Conservation (phyloP, 345 rosid species). For the Salix udensis region DNA sequence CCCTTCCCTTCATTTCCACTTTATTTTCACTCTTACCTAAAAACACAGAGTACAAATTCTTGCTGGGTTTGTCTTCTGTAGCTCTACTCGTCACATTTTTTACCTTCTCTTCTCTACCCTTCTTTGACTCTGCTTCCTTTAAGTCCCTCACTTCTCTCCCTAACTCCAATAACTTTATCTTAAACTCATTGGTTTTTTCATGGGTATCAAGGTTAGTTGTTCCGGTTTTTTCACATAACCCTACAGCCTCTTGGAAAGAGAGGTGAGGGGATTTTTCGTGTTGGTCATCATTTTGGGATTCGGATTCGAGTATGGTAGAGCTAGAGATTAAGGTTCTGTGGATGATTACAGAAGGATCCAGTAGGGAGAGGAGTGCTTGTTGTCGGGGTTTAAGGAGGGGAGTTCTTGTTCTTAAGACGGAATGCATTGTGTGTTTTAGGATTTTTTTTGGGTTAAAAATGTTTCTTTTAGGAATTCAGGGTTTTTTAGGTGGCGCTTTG, state of each 20-base stretch:
- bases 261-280: conserved; percentile 35
- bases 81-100: conserved; percentile 13
- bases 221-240: conserved; percentile 38
- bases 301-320: too few species aligned
- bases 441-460: too few species aligned
- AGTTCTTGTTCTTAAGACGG: too few species aligned
- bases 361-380: too few species aligned
- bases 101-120: background rate
- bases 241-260: conserved; percentile 54
- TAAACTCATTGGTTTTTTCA: conserved; percentile 27
- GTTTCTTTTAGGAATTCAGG: too few species aligned
- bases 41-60: conserved; percentile 24
- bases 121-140: conserved; percentile 11
- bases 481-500: too few species aligned
- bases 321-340: too few species aligned
- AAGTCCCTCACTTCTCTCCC: conserved; percentile 40
- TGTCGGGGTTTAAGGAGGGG: too few species aligned
- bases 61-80: background rate
- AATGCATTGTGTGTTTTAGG: too few species aligned
- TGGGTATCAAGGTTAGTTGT: conserved; percentile 17
- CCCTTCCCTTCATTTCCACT: conserved; percentile 3
- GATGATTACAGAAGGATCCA: too few species aligned
- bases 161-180: conserved; percentile 37
- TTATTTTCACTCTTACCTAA: background rate
- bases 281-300: too few species aligned